Percentiles rank a stretch among this genome's conserved stretches.
Conservation (phyloP, 2,329 filamentous ascomycete species). For the Hymenoscyphus salicellus region DNA sequence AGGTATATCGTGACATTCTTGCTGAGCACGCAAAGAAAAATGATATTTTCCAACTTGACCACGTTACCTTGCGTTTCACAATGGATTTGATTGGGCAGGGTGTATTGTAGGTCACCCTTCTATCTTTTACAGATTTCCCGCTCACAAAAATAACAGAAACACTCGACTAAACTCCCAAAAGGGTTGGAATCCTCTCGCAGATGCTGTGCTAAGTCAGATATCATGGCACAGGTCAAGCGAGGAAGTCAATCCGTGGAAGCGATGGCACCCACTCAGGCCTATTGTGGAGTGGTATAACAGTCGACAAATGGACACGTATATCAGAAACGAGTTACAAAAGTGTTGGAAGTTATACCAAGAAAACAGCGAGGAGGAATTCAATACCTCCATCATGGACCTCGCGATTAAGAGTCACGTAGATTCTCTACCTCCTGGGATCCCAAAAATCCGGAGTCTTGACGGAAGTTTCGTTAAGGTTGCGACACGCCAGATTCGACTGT, state of each 20-base stretch:
- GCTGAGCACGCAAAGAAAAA: slow-evolving; percentile 22
- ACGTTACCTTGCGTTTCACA: slow-evolving; percentile 20
- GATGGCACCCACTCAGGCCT: slow-evolving; percentile 22
- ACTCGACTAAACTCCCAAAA: neutral
- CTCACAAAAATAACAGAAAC: neutral
- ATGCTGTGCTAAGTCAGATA: slow-evolving; percentile 16
- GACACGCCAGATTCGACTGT: slow-evolving; percentile 16
- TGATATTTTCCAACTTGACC: slow-evolving; percentile 24
- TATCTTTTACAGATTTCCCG: neutral
- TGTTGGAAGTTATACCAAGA: neutral
- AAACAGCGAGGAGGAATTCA: neutral
- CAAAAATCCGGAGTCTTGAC: neutral
- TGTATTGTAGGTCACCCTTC: slow-evolving; percentile 7
- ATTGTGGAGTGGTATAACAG: slow-evolving; percentile 23
- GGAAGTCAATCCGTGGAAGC: slow-evolving; percentile 21
- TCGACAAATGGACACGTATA: slow-evolving; percentile 18
- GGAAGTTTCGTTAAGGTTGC: slow-evolving; percentile 11
- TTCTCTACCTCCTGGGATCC: neutral
- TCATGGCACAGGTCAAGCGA: slow-evolving; percentile 19
- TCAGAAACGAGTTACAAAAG: neutral
- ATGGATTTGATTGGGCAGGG: slow-evolving; percentile 29
- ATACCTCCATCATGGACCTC: neutral
- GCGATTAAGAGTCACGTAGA: neutral
- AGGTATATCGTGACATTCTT: slow-evolving; percentile 18
- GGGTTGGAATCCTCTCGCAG: slow-evolving; percentile 18